Percentiles rank a stretch among this genome's conserved stretches.
phyloP scores from a whole-genome alignment of 345 rosid genomes.

The Acer campestre region DNA sequence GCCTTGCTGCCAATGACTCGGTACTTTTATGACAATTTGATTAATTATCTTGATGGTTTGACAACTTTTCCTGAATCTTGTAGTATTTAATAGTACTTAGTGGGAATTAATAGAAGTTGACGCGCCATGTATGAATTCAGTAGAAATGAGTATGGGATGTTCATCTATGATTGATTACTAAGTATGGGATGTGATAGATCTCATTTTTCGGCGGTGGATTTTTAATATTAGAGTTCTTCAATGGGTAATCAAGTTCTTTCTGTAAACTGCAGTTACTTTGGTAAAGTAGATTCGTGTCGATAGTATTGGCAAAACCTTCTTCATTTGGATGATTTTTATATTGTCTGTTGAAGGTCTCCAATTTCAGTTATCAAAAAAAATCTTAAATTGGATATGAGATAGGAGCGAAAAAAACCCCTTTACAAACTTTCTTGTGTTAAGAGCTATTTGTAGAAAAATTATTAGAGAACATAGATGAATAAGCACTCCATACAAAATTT shows the following conservation, averaged over 20 bases:
- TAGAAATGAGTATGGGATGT: conserved; percentile 1
- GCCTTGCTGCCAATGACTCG: conserved; percentile 63
- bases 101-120: background rate
- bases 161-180: too few species aligned
- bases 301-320: background rate
- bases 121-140: background rate
- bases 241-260: background rate
- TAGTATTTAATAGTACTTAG: conserved; percentile 4
- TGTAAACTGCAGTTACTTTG: background rate
- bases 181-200: conserved; percentile 21
- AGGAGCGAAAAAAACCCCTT: too few species aligned
- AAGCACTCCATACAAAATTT: background rate
- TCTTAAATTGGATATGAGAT: background rate
- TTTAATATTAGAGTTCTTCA: background rate
- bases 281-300: background rate
- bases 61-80: background rate
- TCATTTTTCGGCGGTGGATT: conserved; percentile 2
- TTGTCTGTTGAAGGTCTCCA: background rate
- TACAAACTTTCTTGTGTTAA: too few species aligned
- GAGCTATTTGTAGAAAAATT: too few species aligned
- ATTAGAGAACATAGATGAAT: too few species aligned
- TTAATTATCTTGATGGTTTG: background rate
- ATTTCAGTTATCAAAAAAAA: background rate
- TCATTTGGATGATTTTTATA: background rate
- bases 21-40: conserved; percentile 34